A percentile compares a stretch with the other conserved stretches of the same genome.
Evolutionary conservation across 768 basidiomycete genomes (phyloP).

Genomic region (Filobasidium wieringae): DNA sequence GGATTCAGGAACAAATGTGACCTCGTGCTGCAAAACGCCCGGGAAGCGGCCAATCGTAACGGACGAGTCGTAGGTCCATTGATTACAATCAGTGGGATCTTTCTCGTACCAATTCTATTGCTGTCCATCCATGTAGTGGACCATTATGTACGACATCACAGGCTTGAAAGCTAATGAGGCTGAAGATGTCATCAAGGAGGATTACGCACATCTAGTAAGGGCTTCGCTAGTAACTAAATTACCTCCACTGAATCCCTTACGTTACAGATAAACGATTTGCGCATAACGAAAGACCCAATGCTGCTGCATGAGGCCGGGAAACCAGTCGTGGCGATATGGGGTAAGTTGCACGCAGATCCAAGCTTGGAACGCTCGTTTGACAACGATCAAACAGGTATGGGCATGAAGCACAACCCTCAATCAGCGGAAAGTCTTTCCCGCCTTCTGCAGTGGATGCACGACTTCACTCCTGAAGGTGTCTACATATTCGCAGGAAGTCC

Average conservation of each 20-base stretch:
- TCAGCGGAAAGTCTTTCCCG: conserved; percentile 51
- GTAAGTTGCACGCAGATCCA: conserved; percentile 31
- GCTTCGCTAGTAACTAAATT: background rate
- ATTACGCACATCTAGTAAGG: conserved; percentile 44
- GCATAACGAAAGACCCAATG: conserved; percentile 56
- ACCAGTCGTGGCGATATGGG: conserved; percentile 66
- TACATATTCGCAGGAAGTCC: conserved; percentile 63
- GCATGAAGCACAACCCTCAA: conserved; percentile 53
- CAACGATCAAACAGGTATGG: conserved; percentile 50
- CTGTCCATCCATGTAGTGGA: conserved; percentile 40
- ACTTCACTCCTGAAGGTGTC: conserved; percentile 57
- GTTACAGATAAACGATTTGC: conserved; percentile 44
- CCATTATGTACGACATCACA: conserved; percentile 79
- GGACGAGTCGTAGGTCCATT: conserved; percentile 47
- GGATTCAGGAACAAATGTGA: conserved; percentile 57
- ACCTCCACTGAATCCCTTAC: background rate
- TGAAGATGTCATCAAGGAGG: conserved; percentile 54
- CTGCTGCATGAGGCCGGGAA: conserved; percentile 60
- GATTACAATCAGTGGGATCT: too few relatives aligned
- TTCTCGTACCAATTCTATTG: background rate
- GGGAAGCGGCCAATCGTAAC: conserved; percentile 65
- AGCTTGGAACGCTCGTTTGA: too few relatives aligned
- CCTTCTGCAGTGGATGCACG: conserved; percentile 51
- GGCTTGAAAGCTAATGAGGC: conserved; percentile 62
- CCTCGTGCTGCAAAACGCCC: conserved; percentile 59